Evolutionary conservation across 176 grass and related monocot species (phyloP).

Genomic region (Raddia guianensis): DNA sequence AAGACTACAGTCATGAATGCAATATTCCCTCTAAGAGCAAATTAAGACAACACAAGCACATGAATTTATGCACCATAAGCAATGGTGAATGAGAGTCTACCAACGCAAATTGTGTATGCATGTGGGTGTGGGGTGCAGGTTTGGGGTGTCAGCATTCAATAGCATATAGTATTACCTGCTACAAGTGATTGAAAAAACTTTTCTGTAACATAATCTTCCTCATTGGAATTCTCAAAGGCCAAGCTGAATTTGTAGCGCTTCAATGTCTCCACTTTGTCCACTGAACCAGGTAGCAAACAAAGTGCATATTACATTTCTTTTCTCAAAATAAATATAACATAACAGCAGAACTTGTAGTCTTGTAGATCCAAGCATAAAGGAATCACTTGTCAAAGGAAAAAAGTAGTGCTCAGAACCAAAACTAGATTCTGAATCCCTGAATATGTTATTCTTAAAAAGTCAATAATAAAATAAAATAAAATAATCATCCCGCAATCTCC

Average conservation of each 20-base stretch:
- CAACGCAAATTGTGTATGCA: constrained; percentile 1
- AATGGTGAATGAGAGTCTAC: constrained; percentile 31
- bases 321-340: neutral
- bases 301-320: constrained; percentile 22
- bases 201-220: constrained; percentile 98
- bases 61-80: constrained; percentile 22
- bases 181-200: constrained; percentile 98
- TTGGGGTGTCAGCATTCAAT: neutral
- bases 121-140: neutral
- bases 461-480: constrained; percentile 7
- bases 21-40: neutral
- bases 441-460: neutral
- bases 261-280: constrained; percentile 88
- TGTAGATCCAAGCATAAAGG: constrained; percentile 25
- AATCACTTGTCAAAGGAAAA: neutral
- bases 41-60: constrained; percentile 11
- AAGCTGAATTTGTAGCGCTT: constrained; percentile 98
- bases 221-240: constrained; percentile 98
- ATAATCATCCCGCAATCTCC: neutral
- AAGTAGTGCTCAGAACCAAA: neutral
- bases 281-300: constrained; percentile 54
- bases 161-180: constrained; percentile 61
- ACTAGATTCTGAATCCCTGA: neutral
- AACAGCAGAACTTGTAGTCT: constrained; percentile 16
- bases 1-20: neutral